Percentiles rank a stretch among this genome's conserved stretches.
Conservation (phyloP, 2,329 filamentous ascomycete genomes). For the Geosmithia morbida region DNA sequence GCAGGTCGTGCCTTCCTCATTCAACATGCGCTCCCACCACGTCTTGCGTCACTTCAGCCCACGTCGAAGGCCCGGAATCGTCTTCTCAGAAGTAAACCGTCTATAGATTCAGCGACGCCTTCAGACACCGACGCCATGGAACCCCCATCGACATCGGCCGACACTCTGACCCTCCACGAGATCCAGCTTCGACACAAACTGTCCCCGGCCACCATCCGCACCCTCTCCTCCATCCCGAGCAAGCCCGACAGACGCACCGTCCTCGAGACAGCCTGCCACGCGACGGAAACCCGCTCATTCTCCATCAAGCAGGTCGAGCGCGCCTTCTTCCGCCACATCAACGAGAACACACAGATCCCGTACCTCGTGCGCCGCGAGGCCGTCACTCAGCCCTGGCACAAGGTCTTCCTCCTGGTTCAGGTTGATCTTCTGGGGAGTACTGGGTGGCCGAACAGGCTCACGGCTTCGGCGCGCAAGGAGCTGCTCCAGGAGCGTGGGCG, state of each 20-base stretch:
- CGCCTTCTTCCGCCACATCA: conserved; percentile 21
- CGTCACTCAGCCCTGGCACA: conserved; percentile 52
- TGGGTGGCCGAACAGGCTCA: conserved; percentile 40
- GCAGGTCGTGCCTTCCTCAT: neutral
- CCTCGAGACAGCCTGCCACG: conserved; percentile 21
- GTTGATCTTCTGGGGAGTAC: conserved; percentile 45
- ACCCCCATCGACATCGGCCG: too few relatives aligned
- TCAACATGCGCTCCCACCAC: too few relatives aligned
- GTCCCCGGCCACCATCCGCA: conserved; percentile 14
- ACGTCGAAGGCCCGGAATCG: too few relatives aligned
- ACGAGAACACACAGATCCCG: conserved; percentile 20
- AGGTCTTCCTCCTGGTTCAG: conserved; percentile 64
- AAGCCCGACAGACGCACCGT: conserved; percentile 16
- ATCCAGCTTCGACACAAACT: conserved; percentile 20
- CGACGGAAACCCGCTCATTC: conserved; percentile 22
- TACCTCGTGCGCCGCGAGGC: conserved; percentile 16
- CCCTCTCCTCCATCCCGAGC: conserved; percentile 10
- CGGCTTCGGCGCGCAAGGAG: conserved; percentile 14
- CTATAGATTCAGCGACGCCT: too few relatives aligned
- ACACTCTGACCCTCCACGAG: conserved; percentile 8
- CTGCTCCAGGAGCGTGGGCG: conserved; percentile 14
- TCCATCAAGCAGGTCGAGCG: conserved; percentile 18
- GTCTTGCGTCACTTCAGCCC: too few relatives aligned
- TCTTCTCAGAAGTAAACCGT: neutral
- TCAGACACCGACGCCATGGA: too few relatives aligned